These are phyloP conservation scores for Selenicereus undatus DNA, from an alignment of 148 eudicot genomes.

Conservation along the genomic window DNA sequence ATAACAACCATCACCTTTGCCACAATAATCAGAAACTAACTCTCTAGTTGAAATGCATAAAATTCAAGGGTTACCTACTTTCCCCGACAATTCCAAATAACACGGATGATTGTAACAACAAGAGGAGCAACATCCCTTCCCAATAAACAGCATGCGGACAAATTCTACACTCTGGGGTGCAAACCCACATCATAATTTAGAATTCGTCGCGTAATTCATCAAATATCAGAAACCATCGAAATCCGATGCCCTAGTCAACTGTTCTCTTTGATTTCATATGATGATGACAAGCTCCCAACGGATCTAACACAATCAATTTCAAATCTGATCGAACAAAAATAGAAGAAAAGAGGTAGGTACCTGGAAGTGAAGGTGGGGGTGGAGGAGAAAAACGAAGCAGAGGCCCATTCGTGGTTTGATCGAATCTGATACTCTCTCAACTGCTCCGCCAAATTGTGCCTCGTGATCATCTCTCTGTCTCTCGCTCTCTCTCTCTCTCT, in stretches of 20 bases:
- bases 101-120: too few relatives aligned
- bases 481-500: slow-evolving; percentile 17
- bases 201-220: background rate
- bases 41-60: background rate
- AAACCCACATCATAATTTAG: background rate
- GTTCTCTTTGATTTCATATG: background rate
- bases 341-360: slow-evolving; percentile 25
- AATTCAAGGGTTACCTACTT: background rate
- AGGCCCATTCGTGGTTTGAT: slow-evolving; percentile 85
- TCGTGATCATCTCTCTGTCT: slow-evolving; percentile 60
- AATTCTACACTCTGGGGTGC: too few relatives aligned
- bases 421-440: slow-evolving; percentile 88
- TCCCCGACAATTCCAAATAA: too few relatives aligned
- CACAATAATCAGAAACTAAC: background rate
- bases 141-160: too few relatives aligned
- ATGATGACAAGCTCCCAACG: background rate
- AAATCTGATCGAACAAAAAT: background rate
- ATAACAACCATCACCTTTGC: background rate
- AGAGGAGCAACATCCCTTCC: background rate
- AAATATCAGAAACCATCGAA: slow-evolving; percentile 12
- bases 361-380: slow-evolving; percentile 61
- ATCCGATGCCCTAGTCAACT: background rate
- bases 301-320: slow-evolving; percentile 1
- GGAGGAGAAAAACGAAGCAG: slow-evolving; percentile 77
- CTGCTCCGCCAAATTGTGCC: slow-evolving; percentile 92